Evolutionary conservation across 495 filamentous ascomycete genomes (phyloP).

Genomic region (Parathielavia appendiculata): DNA sequence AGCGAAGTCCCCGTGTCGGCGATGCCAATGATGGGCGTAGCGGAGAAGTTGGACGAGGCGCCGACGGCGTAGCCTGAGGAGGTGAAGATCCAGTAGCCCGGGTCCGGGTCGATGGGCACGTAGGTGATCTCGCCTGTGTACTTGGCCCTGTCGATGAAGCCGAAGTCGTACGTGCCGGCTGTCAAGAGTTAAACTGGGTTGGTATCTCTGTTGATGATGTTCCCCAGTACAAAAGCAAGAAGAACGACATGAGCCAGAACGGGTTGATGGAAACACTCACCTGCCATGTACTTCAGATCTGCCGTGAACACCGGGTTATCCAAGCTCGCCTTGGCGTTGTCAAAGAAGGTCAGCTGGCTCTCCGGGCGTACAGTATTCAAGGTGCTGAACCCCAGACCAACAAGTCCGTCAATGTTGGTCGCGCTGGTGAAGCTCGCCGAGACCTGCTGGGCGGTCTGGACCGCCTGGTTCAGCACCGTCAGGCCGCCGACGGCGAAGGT

Average conservation of each 20-base stretch:
- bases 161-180: slow-evolving; percentile 71
- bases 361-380: slow-evolving; percentile 66
- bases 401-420: slow-evolving; percentile 61
- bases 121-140: slow-evolving; percentile 64
- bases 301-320: slow-evolving; percentile 61
- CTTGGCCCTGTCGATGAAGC: slow-evolving; percentile 60
- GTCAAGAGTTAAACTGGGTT: no score
- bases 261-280: slow-evolving; percentile 27
- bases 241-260: not conserved
- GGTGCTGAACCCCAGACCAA: slow-evolving; percentile 66
- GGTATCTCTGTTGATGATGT: no score
- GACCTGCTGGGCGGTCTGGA: slow-evolving; percentile 62
- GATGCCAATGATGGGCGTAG: slow-evolving; percentile 47
- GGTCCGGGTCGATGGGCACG: slow-evolving; percentile 49
- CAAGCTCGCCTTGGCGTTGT: slow-evolving; percentile 56
- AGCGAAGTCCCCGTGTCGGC: slow-evolving; percentile 76
- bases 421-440: slow-evolving; percentile 59
- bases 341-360: slow-evolving; percentile 64
- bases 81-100: slow-evolving; percentile 73
- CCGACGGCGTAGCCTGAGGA: slow-evolving; percentile 60
- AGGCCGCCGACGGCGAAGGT: slow-evolving; percentile 63
- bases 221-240: not conserved
- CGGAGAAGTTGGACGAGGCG: slow-evolving; percentile 28
- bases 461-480: slow-evolving; percentile 57
- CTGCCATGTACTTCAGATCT: slow-evolving; percentile 55